Conservation (phyloP, 345 rosid genomes). For the thale cress (Arabidopsis thaliana) region TAIR10.1 NC_003070.9:180001-180500, state of each 20-base stretch:
- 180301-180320: constrained; percentile 23
- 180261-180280: constrained; percentile 31
- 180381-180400: neutral
- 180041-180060: neutral
- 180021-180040: neutral
- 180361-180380: constrained; percentile 8
- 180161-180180: constrained; percentile 27
- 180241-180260: constrained; percentile 10
- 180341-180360: constrained; percentile 14
- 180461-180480: constrained; percentile 78
- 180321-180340: constrained; percentile 25
- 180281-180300: constrained; percentile 26
- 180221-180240: constrained; percentile 41
- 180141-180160: constrained; percentile 29
- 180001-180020: neutral
- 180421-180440: constrained; percentile 95
- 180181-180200: constrained; percentile 18
- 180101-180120: neutral
- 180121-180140: neutral
- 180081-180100: neutral
- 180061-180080: neutral
- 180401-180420: constrained; percentile 74
- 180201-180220: constrained; percentile 38
- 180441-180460: constrained; percentile 74
- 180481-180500: constrained; percentile 86